These are phyloP conservation scores for Mycena sanguinolenta DNA, from an alignment of 768 basidiomycete genomes.

Conservation along the genomic window DNA sequence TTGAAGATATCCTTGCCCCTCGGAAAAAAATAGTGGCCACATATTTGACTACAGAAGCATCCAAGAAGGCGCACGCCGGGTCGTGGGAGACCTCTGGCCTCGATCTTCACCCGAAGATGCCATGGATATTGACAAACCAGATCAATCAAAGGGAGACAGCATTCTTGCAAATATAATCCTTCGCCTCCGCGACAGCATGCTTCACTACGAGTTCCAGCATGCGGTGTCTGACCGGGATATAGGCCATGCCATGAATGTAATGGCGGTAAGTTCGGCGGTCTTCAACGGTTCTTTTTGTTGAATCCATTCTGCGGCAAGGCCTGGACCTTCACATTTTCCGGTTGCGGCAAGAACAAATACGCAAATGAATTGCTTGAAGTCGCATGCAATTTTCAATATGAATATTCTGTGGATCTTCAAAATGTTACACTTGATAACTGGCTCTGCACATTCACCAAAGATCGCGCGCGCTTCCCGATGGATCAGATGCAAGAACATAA, in stretches of 20 bases:
- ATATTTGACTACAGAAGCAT: conserved; percentile 7
- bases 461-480: conserved; percentile 10
- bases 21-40: neutral
- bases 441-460: conserved; percentile 2
- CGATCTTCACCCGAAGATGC: neutral
- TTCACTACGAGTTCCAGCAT: conserved; percentile 21
- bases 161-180: conserved; percentile 10
- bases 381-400: conserved; percentile 16
- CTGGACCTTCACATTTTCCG: conserved; percentile 16
- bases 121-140: conserved; percentile 14
- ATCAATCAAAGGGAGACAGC: neutral
- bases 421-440: neutral
- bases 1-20: conserved; percentile 6
- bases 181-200: conserved; percentile 17
- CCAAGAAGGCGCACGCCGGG: conserved; percentile 3
- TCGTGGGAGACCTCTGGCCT: neutral
- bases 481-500: conserved; percentile 16
- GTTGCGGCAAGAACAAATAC: conserved; percentile 20
- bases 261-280: neutral
- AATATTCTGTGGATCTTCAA: conserved; percentile 6
- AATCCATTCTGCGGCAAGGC: neutral
- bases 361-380: conserved; percentile 15
- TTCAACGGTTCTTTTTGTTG: too few relatives aligned
- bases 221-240: conserved; percentile 15
- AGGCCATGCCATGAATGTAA: conserved; percentile 18